Evolutionary conservation across 345 rosid species (phyloP).

Genomic region (Syzygium jambos): DNA sequence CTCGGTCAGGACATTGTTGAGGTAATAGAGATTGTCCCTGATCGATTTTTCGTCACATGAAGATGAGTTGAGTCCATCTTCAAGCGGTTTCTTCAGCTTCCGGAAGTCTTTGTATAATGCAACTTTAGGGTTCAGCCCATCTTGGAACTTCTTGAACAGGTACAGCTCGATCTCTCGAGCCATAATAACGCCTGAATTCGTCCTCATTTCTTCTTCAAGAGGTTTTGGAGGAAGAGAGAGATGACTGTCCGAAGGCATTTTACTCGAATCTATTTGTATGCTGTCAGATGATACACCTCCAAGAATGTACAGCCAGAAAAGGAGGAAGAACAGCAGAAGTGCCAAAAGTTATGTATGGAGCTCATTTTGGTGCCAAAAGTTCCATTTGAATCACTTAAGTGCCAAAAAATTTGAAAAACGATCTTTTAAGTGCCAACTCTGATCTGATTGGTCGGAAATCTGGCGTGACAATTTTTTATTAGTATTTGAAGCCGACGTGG

Average conservation of each 20-base stretch:
- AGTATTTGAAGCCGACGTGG: too few species aligned
- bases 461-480: too few species aligned
- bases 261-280: neutral
- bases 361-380: too few species aligned
- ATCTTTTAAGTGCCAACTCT: too few species aligned
- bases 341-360: too few species aligned
- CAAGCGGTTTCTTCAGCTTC: neutral
- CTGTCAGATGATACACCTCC: neutral
- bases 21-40: conserved; percentile 4
- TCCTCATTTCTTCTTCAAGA: neutral
- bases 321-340: too few species aligned
- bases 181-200: neutral
- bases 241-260: neutral
- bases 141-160: neutral
- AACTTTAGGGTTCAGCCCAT: neutral
- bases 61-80: neutral
- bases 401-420: too few species aligned
- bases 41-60: neutral
- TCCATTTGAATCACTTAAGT: too few species aligned
- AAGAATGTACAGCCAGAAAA: neutral
- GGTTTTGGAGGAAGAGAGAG: neutral
- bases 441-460: too few species aligned
- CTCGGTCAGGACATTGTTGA: conserved; percentile 1
- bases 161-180: neutral
- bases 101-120: neutral